Percentiles rank a stretch among this genome's conserved stretches.
These are phyloP conservation scores for Blastobotrys illinoisensis DNA, from an alignment of 1,139 yeast species.

Conservation along the genomic window DNA sequence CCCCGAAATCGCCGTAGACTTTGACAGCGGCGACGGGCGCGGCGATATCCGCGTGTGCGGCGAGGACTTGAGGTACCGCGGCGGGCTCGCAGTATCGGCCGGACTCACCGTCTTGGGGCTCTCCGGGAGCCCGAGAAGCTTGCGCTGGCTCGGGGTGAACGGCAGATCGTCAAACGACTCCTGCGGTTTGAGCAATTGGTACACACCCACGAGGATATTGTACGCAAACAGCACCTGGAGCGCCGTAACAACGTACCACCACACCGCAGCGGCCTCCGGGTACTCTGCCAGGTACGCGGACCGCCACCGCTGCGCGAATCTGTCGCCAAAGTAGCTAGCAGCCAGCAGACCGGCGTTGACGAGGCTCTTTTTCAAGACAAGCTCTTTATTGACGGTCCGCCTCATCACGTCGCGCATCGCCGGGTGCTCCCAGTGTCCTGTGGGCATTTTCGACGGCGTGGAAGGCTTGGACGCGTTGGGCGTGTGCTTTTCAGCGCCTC, in stretches of 20 bases:
- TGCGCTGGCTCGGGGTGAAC: constrained; percentile 39
- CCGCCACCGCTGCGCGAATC: background rate
- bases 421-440: constrained; percentile 28
- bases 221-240: constrained; percentile 34
- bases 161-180: constrained; percentile 39
- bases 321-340: constrained; percentile 23
- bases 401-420: constrained; percentile 18
- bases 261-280: background rate
- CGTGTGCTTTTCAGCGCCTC: constrained; percentile 2
- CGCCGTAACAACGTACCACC: constrained; percentile 3
- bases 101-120: constrained; percentile 22
- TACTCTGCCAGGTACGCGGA: background rate
- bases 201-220: constrained; percentile 36
- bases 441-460: constrained; percentile 18
- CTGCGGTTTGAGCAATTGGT: constrained; percentile 33
- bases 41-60: constrained; percentile 25
- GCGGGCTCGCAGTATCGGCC: constrained; percentile 26
- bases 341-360: constrained; percentile 31
- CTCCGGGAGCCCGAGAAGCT: constrained; percentile 39
- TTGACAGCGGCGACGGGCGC: constrained; percentile 26
- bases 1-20: constrained; percentile 18
- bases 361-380: constrained; percentile 34
- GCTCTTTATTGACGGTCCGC: constrained; percentile 33
- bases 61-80: constrained; percentile 26
- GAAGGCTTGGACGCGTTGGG: constrained; percentile 17